Base-by-base conservation (phyloP, 805 yeast species). In the Wickerhamomyces ciferrii region DNA sequence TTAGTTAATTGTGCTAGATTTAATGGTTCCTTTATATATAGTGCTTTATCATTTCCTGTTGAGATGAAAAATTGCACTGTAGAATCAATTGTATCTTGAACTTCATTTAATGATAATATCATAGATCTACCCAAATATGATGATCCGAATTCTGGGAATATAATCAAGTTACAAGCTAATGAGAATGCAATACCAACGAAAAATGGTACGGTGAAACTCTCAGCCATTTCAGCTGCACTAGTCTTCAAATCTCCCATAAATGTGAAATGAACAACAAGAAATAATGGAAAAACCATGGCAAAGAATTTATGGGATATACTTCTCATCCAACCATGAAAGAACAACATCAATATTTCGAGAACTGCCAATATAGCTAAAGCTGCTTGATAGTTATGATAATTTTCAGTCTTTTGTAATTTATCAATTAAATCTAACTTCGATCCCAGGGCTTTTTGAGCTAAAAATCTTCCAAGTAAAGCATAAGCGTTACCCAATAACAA, bases 101-200 rank as follows among this genome's bases (percentile, higher is more conserved):
- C 50, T 43, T 68, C 71, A 47, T 69, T 66, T 19, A 75, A 43
- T 0, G 73, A 60, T 34, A 66, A 66, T 0, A 71, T 58, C 7
- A 73, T 64, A 1, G 75, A 61, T 31, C 66, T 66, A 25, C 81
- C 81, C 13, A 76, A 53, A 51, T 69, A 73, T 0, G 75, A 67
- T 21, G 77, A 68, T 15, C 81, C 81, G 57, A 74, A 73, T 49
- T 76, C 81, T 1, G 81, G 81, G 50, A 73, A 76, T 13, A 76
- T 48, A 1, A 62, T 32, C 37, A 76, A 42, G 47, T 74, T 75
- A 56, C 74, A 67, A 24, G 69, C 61, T n/a, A 74, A 46, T 0
- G 76, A 63, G 47, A 74, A 57, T 0, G 71, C 76, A 34, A 74
- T 70, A 21, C 78, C 79, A 19, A 74, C 31, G 40, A 71, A 67